Evolutionary conservation across 1,139 yeast species (phyloP).

Genomic region (Blastobotrys serpentis): DNA sequence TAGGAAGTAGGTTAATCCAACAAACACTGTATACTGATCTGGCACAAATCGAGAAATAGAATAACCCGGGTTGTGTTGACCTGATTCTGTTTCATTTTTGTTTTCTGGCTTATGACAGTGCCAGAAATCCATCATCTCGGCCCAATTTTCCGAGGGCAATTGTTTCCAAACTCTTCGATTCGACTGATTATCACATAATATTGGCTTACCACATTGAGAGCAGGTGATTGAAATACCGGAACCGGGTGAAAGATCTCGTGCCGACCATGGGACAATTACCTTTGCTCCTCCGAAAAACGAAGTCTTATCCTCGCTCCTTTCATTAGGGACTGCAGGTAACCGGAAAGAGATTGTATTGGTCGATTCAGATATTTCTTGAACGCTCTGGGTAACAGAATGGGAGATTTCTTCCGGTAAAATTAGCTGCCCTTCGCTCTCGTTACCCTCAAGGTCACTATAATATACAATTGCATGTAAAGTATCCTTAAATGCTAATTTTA

Average conservation of each 20-base stretch:
- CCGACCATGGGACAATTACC: constrained; percentile 27
- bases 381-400: constrained; percentile 22
- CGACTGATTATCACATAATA: constrained; percentile 14
- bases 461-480: constrained; percentile 22
- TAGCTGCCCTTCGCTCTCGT: constrained; percentile 11
- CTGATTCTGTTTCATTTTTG: constrained; percentile 31
- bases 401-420: constrained; percentile 28
- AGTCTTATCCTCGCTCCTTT: not conserved
- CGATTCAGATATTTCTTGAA: constrained; percentile 16
- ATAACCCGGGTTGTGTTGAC: constrained; percentile 28
- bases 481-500: constrained; percentile 21
- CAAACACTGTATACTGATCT: constrained; percentile 43
- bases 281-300: constrained; percentile 20
- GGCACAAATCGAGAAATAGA: constrained; percentile 48
- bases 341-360: constrained; percentile 24
- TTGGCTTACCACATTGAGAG: constrained; percentile 14
- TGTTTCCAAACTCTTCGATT: constrained; percentile 42
- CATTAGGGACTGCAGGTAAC: constrained; percentile 29
- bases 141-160: constrained; percentile 92
- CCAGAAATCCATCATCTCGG: constrained; percentile 93
- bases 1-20: constrained; percentile 60
- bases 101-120: constrained; percentile 87
- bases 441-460: constrained; percentile 12
- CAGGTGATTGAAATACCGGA: constrained; percentile 12
- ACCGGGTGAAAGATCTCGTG: constrained; percentile 16